Evolutionary conservation across 177 flowering plant species (phyloP), one percentile per base, ranked within the genome.

Genomic region (Telopea speciosissima): DNA sequence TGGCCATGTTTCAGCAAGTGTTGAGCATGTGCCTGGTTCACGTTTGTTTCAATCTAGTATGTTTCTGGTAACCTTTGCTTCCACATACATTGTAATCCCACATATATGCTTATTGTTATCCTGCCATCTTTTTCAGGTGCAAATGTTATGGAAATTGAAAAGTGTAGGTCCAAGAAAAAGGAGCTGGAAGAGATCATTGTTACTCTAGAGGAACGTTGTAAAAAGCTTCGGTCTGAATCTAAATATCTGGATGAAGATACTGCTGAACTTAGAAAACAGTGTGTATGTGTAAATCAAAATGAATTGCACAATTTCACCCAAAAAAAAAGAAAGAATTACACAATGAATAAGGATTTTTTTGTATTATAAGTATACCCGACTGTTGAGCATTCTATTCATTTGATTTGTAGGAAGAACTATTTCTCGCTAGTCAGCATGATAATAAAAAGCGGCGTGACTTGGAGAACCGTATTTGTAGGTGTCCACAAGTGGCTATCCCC

Each of bases 71-170:
- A 62, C 65, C 26, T 68, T 45, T 56, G 19, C 63, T 44, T 68
- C 36, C 49, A 24, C 3, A 49, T 62, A 52, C 49, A 6, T 49
- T 58, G 6, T 54, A 14, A 26, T 40, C 16, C n/a, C 9, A 64
- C 6, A 63, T 19, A 24, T 70, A 23, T 62, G 25, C n/a, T 28
- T 45, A 22, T 11, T 24, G 63, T 75, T 59, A 31, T 62, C 24
- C 45, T 70, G 17, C 62, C 63, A 23, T 23, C 63, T 68, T 64
- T 74, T 66, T 19, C 74, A 95, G 99, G 84, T 78, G 24, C 74
- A 44, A 95, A 96, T 82, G 76, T 31, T 71, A 88, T 87, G 36
- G 98, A 96, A 79, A 70, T 90, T 76, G 92, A 93, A 70, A 83
- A 54, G 66, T 89, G 82, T 68, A 87, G 82, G 70, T 77, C 82